A percentile compares a stretch with the other conserved stretches of the same genome.
phyloP scores from a whole-genome alignment of 768 basidiomycete genomes.

The Rhodotorula diobovata region DNA sequence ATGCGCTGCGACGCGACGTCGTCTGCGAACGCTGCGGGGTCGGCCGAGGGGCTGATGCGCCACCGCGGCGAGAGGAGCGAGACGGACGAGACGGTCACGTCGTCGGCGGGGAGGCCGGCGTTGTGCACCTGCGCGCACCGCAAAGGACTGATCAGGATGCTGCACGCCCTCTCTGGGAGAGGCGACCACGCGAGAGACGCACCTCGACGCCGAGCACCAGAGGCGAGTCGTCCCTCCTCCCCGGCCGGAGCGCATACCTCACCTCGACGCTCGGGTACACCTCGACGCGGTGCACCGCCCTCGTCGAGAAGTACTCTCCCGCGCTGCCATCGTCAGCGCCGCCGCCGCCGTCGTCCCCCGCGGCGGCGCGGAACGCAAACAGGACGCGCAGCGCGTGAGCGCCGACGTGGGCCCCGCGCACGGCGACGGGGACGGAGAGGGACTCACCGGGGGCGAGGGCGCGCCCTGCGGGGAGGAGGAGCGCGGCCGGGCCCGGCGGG shows the following conservation, averaged over 20 bases:
- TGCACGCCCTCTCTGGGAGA: fast-evolving
- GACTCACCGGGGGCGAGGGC: conserved; percentile 54
- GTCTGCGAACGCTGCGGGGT: conserved; percentile 52
- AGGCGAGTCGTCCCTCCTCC: conserved; percentile 26
- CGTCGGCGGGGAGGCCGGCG: conserved; percentile 28
- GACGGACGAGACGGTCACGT: conserved; percentile 58
- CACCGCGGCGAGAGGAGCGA: conserved; percentile 66
- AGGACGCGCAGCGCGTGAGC: conserved; percentile 59
- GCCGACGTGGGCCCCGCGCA: conserved; percentile 56
- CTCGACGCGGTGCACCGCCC: conserved; percentile 57
- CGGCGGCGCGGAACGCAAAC: conserved; percentile 62
- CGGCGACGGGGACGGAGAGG: conserved; percentile 55
- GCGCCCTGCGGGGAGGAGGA: conserved; percentile 46
- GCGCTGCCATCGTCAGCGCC: background rate
- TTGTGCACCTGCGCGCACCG: conserved; percentile 18
- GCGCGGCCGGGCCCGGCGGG: conserved; percentile 52
- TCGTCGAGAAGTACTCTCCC: conserved; percentile 58
- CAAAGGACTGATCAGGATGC: background rate
- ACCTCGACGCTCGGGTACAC: conserved; percentile 61
- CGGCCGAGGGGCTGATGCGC: conserved; percentile 54
- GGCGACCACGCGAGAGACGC: background rate
- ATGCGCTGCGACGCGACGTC: conserved; percentile 46
- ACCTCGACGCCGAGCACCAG: conserved; percentile 28
- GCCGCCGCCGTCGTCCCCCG: conserved; percentile 44
- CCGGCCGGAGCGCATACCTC: conserved; percentile 56